Conservation (phyloP, 176 grass and related monocot species). For the Elaeis guineensis region DNA sequence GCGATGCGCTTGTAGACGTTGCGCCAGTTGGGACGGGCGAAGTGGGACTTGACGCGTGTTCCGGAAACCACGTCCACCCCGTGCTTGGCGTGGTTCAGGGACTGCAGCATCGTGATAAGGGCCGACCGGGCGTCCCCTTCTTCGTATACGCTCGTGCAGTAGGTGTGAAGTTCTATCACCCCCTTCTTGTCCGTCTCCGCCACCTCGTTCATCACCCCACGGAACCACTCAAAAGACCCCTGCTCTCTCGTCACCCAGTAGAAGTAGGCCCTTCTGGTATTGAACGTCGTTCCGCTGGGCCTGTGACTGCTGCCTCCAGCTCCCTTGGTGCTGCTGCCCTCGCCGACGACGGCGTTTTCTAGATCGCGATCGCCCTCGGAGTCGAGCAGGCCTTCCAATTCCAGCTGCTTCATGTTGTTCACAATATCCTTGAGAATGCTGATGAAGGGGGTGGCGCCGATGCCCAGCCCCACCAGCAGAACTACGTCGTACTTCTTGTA, state of each 20-base stretch:
- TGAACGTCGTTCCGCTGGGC: slow-evolving; percentile 22
- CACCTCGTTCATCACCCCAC: slow-evolving; percentile 93
- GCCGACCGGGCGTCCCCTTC: slow-evolving; percentile 88
- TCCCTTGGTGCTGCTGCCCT: slow-evolving; percentile 16
- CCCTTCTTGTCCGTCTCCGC: slow-evolving; percentile 71
- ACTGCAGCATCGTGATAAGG: slow-evolving; percentile 90
- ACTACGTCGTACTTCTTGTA: slow-evolving; percentile 81
- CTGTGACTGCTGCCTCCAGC: too few species aligned
- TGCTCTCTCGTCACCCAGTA: slow-evolving; percentile 96
- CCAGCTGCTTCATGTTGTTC: slow-evolving; percentile 64
- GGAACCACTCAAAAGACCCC: slow-evolving; percentile 93
- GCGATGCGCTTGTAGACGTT: slow-evolving; percentile 78
- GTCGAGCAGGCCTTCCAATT: slow-evolving; percentile 24
- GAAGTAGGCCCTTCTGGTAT: slow-evolving; percentile 80
- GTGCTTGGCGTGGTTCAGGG: slow-evolving; percentile 78
- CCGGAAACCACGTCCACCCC: slow-evolving; percentile 85
- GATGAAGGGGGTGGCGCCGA: slow-evolving; percentile 91
- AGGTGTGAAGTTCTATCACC: slow-evolving; percentile 89
- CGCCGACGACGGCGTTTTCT: neutral
- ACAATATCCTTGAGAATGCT: slow-evolving; percentile 93
- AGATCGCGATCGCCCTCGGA: neutral
- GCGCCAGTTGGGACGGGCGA: slow-evolving; percentile 88
- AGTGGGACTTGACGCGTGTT: slow-evolving; percentile 81
- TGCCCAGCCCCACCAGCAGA: slow-evolving; percentile 78
- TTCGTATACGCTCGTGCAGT: slow-evolving; percentile 87